Conservation (phyloP, 768 basidiomycete species). For the Hysterangium stoloniferum region DNA sequence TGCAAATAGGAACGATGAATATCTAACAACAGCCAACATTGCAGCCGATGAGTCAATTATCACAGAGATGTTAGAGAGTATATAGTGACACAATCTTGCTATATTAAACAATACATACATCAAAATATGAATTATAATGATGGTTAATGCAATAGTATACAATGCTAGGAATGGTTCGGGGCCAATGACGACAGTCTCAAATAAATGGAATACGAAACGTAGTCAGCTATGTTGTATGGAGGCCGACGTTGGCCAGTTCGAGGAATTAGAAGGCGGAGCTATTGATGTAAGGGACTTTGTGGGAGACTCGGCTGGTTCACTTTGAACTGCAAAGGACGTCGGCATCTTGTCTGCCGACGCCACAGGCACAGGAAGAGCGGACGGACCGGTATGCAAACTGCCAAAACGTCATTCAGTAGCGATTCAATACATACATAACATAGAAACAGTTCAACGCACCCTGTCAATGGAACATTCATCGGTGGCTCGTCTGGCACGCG, state of each 20-base stretch:
- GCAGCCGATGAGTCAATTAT: slow-evolving; percentile 33
- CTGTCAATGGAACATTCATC: neutral
- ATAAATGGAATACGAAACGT: neutral
- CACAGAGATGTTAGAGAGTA: slow-evolving; percentile 19
- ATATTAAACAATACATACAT: neutral
- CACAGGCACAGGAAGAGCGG: neutral
- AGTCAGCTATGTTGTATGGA: neutral
- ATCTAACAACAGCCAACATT: slow-evolving; percentile 35
- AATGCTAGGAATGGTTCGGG: neutral
- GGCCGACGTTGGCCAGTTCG: neutral
- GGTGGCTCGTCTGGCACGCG: slow-evolving; percentile 9
- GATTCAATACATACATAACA: too few relatives aligned
- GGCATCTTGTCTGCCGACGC: neutral
- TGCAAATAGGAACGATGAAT: slow-evolving; percentile 43
- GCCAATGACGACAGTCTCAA: slow-evolving; percentile 2
- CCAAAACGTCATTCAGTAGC: neutral
- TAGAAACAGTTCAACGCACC: neutral
- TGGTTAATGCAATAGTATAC: slow-evolving; percentile 3
- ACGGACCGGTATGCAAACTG: neutral
- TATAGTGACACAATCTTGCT: too few relatives aligned
- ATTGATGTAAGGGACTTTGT: neutral
- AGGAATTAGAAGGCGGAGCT: too few relatives aligned
- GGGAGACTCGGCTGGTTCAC: neutral
- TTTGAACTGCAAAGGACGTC: neutral
- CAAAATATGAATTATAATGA: neutral